A percentile compares a stretch with the other conserved stretches of the same genome.
These are phyloP conservation scores for Mucor lusitanicus DNA, from an alignment of 371 early-diverging fungal genomes.

Conservation along the genomic window DNA sequence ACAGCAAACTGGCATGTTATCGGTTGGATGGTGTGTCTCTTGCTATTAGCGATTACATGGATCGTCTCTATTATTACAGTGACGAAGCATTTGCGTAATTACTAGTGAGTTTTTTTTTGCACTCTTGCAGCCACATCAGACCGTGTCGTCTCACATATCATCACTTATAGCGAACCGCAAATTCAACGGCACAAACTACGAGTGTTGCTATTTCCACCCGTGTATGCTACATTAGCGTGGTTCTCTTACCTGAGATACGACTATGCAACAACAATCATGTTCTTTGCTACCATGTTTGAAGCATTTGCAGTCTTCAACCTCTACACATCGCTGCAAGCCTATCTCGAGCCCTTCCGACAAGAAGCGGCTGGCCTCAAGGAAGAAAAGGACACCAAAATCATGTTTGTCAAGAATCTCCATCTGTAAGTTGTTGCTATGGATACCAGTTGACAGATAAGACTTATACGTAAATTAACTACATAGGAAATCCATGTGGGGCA, in stretches of 20 bases:
- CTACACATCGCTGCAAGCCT: slow-evolving; percentile 42
- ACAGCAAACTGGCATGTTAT: slow-evolving; percentile 46
- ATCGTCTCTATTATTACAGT: slow-evolving; percentile 30
- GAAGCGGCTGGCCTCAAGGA: slow-evolving; percentile 35
- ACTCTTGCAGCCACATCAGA: neutral
- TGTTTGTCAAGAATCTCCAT: slow-evolving; percentile 33
- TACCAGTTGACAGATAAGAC: no score
- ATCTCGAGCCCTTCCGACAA: slow-evolving; percentile 46
- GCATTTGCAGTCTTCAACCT: slow-evolving; percentile 53
- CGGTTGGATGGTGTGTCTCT: slow-evolving; percentile 44
- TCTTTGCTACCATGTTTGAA: slow-evolving; percentile 52
- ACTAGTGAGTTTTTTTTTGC: slow-evolving; percentile 31
- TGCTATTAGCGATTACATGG: slow-evolving; percentile 41
- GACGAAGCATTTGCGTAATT: slow-evolving; percentile 35
- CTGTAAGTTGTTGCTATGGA: slow-evolving; percentile 41
- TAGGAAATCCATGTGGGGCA: slow-evolving; percentile 51
- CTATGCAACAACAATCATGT: slow-evolving; percentile 50
- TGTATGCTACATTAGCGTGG: slow-evolving; percentile 48
- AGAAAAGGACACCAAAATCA: slow-evolving; percentile 32
- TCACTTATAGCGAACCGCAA: slow-evolving; percentile 30
- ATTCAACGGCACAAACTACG: slow-evolving; percentile 52
- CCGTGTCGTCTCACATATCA: neutral
- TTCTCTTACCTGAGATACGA: slow-evolving; percentile 46
- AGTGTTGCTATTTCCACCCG: slow-evolving; percentile 47
- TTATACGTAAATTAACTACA: no score